Base-by-base conservation (phyloP, 306 rosid species). In the Corylus heterophylla region DNA sequence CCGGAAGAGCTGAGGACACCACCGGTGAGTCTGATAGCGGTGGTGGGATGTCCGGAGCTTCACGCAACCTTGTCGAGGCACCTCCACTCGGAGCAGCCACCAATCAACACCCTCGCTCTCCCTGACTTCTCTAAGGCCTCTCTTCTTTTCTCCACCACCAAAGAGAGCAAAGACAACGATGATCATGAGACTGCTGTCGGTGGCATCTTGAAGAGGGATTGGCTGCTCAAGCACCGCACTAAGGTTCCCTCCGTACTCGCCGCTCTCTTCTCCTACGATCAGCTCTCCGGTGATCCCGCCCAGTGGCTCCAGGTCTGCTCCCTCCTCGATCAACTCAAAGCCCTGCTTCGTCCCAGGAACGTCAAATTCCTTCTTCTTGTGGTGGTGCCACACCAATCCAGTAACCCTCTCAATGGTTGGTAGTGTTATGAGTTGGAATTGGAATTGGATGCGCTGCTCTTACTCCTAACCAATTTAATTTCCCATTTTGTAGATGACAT, bases 1-100 rank as follows among this genome's bases (percentile, higher is more conserved):
- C 97, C 99, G 4, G 99, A 95, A 66, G 99, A 95, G 80, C 76
- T 93, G 70, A 85, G 96, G 18, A 95, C 98, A 50, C 99, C 99
- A 7, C 99, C 99, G 42, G 89, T 93, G 85, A 84, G 94, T 27
- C 77, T 95, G 42, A 84, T 82, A 2, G 83, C 99, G 4, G 76
- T 92, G 37, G 91, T 92, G n/a, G 98, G 98, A 0, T 91, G 89
- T 76, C 78, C 97, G 1, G 96, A 95, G 56, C 89, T 91, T 12
- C 99, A 93, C 82, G 17, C 85, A 59, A 39, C 83, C 35, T 76
- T 95, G 16, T 89, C 98, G 31, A 76, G 83, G 47, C 87, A 90
- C 56, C 92, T 95, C 3, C 83, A 90, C 71, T 86, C 94, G 2
- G 86, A 73, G 11, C 92, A 89, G 73, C 99, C 99, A 22, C 99